phyloP scores from a whole-genome alignment of 768 basidiomycete genomes.

The Naganishia kalamii region DNA sequence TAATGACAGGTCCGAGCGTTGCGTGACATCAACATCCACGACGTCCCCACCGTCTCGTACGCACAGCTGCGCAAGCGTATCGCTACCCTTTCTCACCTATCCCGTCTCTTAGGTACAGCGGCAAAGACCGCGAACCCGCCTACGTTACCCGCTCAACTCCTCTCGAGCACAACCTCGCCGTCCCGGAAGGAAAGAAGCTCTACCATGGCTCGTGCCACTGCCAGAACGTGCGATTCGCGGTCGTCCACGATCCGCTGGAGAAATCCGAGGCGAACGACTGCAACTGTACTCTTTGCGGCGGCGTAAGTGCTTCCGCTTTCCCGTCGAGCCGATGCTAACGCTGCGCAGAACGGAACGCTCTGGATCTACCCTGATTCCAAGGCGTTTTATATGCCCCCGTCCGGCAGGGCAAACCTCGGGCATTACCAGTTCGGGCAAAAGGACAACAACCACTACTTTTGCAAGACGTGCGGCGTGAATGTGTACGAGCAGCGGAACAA shows the following conservation, averaged over 20 bases:
- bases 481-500: constrained; percentile 20
- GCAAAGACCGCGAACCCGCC: constrained; percentile 15
- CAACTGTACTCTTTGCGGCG: constrained; percentile 26
- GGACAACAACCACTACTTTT: constrained; percentile 22
- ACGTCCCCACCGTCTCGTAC: constrained; percentile 18
- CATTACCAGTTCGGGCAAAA: constrained; percentile 17
- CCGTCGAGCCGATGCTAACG: not conserved
- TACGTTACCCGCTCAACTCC: constrained; percentile 11
- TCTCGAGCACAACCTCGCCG: constrained; percentile 14
- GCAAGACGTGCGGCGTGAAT: constrained; percentile 26
- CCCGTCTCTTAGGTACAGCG: constrained; percentile 15
- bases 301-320: constrained; percentile 14
- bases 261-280: constrained; percentile 21
- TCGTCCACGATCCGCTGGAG: constrained; percentile 16
- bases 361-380: constrained; percentile 22
- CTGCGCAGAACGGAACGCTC: constrained; percentile 25
- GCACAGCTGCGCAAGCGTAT: constrained; percentile 8
- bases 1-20: constrained; percentile 22
- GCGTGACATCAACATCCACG: constrained; percentile 23
- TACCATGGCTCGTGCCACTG: constrained; percentile 27
- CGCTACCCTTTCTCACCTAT: not conserved
- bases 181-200: constrained; percentile 20
- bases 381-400: constrained; percentile 2
- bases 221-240: constrained; percentile 24
- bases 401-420: not conserved